Percentiles rank a stretch among this genome's conserved stretches.
These are phyloP conservation scores for Anthoceros angustus DNA, from an alignment of 225 moss, liverwort and hornwort species.

Conservation along the genomic window DNA sequence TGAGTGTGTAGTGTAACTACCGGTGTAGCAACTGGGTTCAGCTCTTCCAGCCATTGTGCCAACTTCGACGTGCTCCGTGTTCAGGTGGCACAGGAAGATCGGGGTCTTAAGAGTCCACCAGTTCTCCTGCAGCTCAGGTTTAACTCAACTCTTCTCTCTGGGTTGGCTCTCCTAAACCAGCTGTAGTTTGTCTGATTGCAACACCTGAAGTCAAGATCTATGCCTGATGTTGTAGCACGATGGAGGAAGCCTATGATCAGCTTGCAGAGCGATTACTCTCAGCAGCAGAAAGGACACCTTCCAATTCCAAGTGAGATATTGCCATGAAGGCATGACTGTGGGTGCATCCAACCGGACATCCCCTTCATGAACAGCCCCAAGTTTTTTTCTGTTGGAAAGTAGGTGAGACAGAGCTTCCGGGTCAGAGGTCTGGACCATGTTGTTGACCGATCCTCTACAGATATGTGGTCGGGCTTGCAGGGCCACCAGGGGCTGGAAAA, in stretches of 20 bases:
- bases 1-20: too few relatives aligned
- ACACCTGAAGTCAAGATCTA: too few relatives aligned
- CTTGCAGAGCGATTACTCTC: conserved; percentile 53
- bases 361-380: not conserved
- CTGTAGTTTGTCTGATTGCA: too few relatives aligned
- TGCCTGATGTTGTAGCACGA: conserved; percentile 30
- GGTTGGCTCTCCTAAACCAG: too few relatives aligned
- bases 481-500: conserved; percentile 87
- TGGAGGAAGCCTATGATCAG: conserved; percentile 66
- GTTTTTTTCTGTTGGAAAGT: not conserved
- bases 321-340: not conserved
- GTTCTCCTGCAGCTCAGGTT: too few relatives aligned
- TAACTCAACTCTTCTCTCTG: too few relatives aligned
- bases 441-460: conserved; percentile 15
- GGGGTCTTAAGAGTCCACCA: too few relatives aligned
- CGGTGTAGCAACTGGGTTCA: too few relatives aligned
- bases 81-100: too few relatives aligned
- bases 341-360: conserved; percentile 5
- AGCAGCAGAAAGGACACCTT: conserved; percentile 21
- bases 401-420: not conserved
- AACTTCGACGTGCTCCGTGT: too few relatives aligned
- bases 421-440: not conserved
- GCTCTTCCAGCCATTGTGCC: too few relatives aligned
- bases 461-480: conserved; percentile 77
- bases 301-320: conserved; percentile 39